Base-by-base conservation (phyloP, 2,329 filamentous ascomycete species). In the Esteya vermicola region DNA sequence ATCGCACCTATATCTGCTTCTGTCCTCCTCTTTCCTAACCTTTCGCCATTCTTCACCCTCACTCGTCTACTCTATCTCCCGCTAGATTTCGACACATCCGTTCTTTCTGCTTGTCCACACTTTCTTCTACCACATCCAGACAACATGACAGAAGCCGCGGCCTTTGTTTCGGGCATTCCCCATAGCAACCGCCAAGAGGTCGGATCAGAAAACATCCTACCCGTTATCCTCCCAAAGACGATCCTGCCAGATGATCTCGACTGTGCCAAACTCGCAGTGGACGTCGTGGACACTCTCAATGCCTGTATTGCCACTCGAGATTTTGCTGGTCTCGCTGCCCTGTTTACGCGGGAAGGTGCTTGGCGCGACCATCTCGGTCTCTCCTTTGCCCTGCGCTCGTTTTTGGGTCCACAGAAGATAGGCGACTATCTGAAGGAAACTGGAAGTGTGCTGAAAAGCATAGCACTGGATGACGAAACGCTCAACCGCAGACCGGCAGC, bases 341-440 rank as follows among this genome's bases (percentile, higher is more conserved):
- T 72, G 4, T 66, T 74, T 34, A 48, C 59, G 3, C 47, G 57
- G 1, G 56, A 66, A 18, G 65, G 68, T 41, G 74, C 64, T 53
- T 77, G 72, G 73, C 64, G 72, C 9, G 73, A 78, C 47, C 69
- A 75, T 33, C 57, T 78, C 0, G 65, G 63, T 18, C 51, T 77
- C 1, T 64, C 69, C 0, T 78, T 71, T 72, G 63, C 68, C 31
- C 65, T 72, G 34, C 67, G 62, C 41, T 73, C 68, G 2, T 50
- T 70, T 1, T 59, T 68, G n/a, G 62, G 63, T 0, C 54, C 59
- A 0, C 47, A 51, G 0, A 54, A 56, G 21, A 63, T 74, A 28
- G 47, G 45, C 1, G 45, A 51, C 0, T 68, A 67, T 38, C 48
- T 73, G 0, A 43, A 52, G 28, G 41, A 34, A 33, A 54, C 64